phyloP scores from a whole-genome alignment of 805 yeast genomes.

The Candida nemodendra region DNA sequence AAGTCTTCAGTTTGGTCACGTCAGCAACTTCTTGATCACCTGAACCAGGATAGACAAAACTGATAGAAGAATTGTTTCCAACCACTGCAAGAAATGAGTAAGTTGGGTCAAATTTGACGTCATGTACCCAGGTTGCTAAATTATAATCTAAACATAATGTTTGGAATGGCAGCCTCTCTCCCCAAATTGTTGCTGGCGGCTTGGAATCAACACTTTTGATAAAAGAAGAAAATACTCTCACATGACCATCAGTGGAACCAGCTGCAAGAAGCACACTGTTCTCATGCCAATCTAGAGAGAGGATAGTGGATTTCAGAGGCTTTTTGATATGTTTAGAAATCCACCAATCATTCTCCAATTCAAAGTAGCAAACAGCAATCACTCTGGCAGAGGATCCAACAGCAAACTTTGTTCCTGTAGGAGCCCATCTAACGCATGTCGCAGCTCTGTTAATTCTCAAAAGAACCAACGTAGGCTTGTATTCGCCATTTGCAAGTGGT shows the following conservation, averaged over 20 bases:
- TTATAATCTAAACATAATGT: conserved; percentile 81
- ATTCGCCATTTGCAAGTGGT: conserved; percentile 55
- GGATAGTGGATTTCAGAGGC: conserved; percentile 85
- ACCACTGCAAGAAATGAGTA: conserved; percentile 79
- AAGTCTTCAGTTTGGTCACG: conserved; percentile 57
- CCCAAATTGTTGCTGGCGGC: conserved; percentile 86
- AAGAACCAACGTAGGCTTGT: conserved; percentile 86
- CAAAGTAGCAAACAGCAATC: conserved; percentile 94
- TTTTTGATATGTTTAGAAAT: conserved; percentile 95
- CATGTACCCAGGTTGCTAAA: conserved; percentile 88
- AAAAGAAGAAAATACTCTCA: conserved; percentile 83
- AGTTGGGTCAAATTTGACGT: conserved; percentile 76
- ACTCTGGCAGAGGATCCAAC: conserved; percentile 95
- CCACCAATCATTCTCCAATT: conserved; percentile 99
- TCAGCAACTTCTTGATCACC: conserved; percentile 55
- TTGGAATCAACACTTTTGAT: conserved; percentile 85
- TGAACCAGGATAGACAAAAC: conserved; percentile 70
- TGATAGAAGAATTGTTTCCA: conserved; percentile 83
- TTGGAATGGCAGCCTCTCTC: conserved; percentile 91
- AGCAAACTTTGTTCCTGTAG: conserved; percentile 92
- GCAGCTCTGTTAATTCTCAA: conserved; percentile 95
- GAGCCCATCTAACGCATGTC: conserved; percentile 92
- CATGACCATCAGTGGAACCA: conserved; percentile 93
- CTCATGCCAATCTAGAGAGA: conserved; percentile 88
- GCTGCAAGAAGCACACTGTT: conserved; percentile 83